These are phyloP conservation scores for Mrakia frigida DNA, from an alignment of 768 basidiomycete species.

Conservation along the genomic window DNA sequence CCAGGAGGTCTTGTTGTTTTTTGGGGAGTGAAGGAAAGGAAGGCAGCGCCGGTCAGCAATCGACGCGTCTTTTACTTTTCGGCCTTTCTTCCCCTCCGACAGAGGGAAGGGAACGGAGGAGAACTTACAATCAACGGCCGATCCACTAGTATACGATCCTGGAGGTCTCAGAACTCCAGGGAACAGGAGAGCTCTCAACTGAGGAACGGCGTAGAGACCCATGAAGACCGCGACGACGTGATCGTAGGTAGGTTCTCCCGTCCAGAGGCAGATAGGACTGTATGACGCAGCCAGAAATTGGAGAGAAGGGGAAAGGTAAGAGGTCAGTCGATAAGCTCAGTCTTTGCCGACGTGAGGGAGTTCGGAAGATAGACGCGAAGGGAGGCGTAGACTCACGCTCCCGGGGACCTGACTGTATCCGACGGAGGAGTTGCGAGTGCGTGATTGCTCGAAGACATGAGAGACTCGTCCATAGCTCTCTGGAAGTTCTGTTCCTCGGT, in stretches of 20 bases:
- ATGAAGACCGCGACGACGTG: background rate
- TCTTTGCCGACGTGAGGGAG: no score
- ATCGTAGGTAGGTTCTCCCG: background rate
- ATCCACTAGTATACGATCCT: no score
- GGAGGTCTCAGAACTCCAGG: background rate
- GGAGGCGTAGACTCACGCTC: background rate
- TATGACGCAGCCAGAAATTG: no score
- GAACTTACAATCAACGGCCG: background rate
- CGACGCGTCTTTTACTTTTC: no score
- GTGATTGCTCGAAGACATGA: conserved; percentile 1
- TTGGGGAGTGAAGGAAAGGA: background rate
- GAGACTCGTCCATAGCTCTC: background rate
- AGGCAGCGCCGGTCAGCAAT: background rate
- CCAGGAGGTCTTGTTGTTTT: no score
- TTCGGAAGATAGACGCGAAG: background rate
- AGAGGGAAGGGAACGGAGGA: no score
- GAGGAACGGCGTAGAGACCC: conserved; percentile 14
- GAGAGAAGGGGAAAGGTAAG: background rate
- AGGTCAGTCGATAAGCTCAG: no score
- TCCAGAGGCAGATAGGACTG: conserved; percentile 7
- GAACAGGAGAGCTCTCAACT: background rate
- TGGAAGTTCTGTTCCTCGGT: background rate
- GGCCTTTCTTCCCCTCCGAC: no score
- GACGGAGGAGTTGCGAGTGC: background rate
- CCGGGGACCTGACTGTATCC: background rate